A percentile compares a stretch with the other conserved stretches of the same genome.
phyloP scores from a whole-genome alignment of 306 rosid species.

The Cucurbita argyrosperma region DNA sequence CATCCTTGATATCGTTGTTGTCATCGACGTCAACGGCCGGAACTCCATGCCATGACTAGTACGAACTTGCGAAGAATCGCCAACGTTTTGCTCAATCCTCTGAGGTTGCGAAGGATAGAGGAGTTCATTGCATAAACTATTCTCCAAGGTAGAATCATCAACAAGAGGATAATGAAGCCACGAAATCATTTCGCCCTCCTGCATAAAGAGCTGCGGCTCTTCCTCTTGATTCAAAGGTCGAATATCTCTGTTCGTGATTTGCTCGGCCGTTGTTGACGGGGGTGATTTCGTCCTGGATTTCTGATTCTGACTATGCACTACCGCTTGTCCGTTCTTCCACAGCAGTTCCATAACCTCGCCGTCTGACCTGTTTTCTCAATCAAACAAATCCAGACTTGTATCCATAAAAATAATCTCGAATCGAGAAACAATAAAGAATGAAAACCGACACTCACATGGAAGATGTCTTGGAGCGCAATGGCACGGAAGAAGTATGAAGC shows the following conservation, averaged over 20 bases:
- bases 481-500: constrained; percentile 15
- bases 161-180: constrained; percentile 57
- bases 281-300: constrained; percentile 20
- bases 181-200: constrained; percentile 62
- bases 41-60: constrained; percentile 11
- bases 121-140: constrained; percentile 33
- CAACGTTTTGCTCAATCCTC: neutral
- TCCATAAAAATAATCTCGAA: neutral
- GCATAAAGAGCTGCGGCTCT: constrained; percentile 36
- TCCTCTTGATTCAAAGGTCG: constrained; percentile 10
- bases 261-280: constrained; percentile 12
- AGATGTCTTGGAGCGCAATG: constrained; percentile 9
- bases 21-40: neutral
- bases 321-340: constrained; percentile 60
- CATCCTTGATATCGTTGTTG: neutral
- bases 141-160: constrained; percentile 43
- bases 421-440: neutral
- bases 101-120: constrained; percentile 14
- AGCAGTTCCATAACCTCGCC: constrained; percentile 61
- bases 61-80: constrained; percentile 3
- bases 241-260: constrained; percentile 15
- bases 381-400: neutral
- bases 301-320: constrained; percentile 44
- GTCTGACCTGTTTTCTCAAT: constrained; percentile 30
- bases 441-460: constrained; percentile 21